These are phyloP conservation scores for Lepiota subincarnata DNA, from an alignment of 768 basidiomycete genomes.

Conservation along the genomic window DNA sequence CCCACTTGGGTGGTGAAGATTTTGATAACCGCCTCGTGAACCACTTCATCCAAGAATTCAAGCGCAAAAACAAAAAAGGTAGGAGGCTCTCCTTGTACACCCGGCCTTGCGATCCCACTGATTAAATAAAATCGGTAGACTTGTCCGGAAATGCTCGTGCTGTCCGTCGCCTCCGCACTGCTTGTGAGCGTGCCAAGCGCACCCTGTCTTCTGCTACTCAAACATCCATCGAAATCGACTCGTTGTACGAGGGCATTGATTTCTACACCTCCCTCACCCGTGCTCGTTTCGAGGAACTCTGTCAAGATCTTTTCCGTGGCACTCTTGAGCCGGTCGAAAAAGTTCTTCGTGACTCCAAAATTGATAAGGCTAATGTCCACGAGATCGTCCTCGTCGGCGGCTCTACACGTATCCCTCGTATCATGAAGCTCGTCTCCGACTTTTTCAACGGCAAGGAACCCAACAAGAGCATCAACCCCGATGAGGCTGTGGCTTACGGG, in stretches of 20 bases:
- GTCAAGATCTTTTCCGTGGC: slow-evolving; percentile 91
- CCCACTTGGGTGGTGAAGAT: slow-evolving; percentile 97
- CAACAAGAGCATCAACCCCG: slow-evolving; percentile 99
- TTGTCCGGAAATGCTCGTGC: slow-evolving; percentile 91
- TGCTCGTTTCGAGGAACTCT: slow-evolving; percentile 95
- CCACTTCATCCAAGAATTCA: slow-evolving; percentile 96
- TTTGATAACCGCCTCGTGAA: slow-evolving; percentile 98
- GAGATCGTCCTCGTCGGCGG: slow-evolving; percentile 98
- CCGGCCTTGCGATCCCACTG: neutral
- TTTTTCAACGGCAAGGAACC: slow-evolving; percentile 99
- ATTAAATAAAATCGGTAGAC: slow-evolving; percentile 40
- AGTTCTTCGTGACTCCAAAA: slow-evolving; percentile 96
- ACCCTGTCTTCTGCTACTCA: slow-evolving; percentile 96
- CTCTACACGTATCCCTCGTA: slow-evolving; percentile 96
- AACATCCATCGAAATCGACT: slow-evolving; percentile 97
- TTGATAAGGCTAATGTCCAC: slow-evolving; percentile 93
- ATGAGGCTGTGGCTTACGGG: slow-evolving; percentile 98
- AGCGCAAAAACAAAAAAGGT: slow-evolving; percentile 97
- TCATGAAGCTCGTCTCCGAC: slow-evolving; percentile 96
- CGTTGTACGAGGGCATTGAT: slow-evolving; percentile 95
- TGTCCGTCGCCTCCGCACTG: slow-evolving; percentile 93
- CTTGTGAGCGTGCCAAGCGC: slow-evolving; percentile 98
- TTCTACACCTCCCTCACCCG: slow-evolving; percentile 98
- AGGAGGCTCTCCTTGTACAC: slow-evolving; percentile 20
- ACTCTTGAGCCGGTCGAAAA: slow-evolving; percentile 97